phyloP scores from a whole-genome alignment of 225 moss, liverwort and hornwort genomes.

The Neckera pumila region DNA sequence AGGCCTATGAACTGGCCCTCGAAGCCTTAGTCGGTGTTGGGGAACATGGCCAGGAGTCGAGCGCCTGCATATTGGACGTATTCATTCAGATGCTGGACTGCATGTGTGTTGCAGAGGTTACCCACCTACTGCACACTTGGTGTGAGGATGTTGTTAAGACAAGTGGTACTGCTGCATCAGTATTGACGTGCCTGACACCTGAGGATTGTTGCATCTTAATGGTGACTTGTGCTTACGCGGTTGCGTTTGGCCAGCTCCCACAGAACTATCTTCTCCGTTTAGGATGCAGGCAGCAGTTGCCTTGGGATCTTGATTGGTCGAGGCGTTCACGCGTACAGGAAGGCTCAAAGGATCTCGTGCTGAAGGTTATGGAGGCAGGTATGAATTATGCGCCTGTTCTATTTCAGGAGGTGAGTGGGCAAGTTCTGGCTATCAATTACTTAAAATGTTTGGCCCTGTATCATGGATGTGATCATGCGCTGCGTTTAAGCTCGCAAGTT shows the following conservation, averaged over 20 bases:
- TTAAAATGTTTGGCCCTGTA: slow-evolving; percentile 52
- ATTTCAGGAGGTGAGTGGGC: slow-evolving; percentile 9
- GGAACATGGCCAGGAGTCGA: slow-evolving; percentile 24
- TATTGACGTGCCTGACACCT: slow-evolving; percentile 38
- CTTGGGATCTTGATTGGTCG: slow-evolving; percentile 54
- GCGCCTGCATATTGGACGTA: slow-evolving; percentile 57
- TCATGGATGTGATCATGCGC: slow-evolving; percentile 40
- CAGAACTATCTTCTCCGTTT: slow-evolving; percentile 17
- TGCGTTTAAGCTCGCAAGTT: slow-evolving; percentile 25
- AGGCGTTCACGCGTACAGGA: slow-evolving; percentile 23
- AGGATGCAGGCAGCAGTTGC: slow-evolving; percentile 61
- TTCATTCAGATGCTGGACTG: slow-evolving; percentile 70
- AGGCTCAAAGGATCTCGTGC: slow-evolving; percentile 14
- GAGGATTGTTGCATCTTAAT: slow-evolving; percentile 62
- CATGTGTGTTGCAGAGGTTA: slow-evolving; percentile 39
- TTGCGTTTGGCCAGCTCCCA: slow-evolving; percentile 56
- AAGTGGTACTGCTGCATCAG: slow-evolving; percentile 12
- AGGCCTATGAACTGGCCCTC: slow-evolving; percentile 56
- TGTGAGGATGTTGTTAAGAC: slow-evolving; percentile 34
- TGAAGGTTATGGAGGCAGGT: slow-evolving; percentile 32
- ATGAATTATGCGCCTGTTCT: background rate
- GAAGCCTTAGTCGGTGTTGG: slow-evolving; percentile 16
- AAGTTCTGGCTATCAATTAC: slow-evolving; percentile 55
- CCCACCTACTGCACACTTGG: slow-evolving; percentile 29
- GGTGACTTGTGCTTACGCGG: slow-evolving; percentile 60